A percentile compares a stretch with the other conserved stretches of the same genome.
Conservation (phyloP, 768 basidiomycete species). For the Suillus alpinus region DNA sequence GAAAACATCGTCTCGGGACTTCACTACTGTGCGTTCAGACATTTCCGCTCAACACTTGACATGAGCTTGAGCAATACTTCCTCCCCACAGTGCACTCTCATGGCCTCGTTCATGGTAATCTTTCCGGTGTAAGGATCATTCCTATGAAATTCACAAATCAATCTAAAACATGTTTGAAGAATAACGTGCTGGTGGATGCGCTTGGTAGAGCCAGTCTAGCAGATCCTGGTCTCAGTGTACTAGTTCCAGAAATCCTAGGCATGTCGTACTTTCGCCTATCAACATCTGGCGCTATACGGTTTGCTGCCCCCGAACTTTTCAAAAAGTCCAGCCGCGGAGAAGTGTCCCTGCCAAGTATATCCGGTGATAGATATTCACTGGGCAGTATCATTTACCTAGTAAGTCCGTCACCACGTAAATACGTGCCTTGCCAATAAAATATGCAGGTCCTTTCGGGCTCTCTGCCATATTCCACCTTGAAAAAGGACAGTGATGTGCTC, state of each 20-base stretch:
- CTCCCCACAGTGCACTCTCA: neutral
- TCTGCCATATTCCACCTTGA: constrained; percentile 1
- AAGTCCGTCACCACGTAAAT: neutral
- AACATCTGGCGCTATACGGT: constrained; percentile 3
- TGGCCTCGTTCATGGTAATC: neutral
- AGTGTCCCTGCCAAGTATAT: constrained; percentile 17
- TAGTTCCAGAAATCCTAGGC: constrained; percentile 33
- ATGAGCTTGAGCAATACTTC: neutral
- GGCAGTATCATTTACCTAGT: constrained; percentile 19
- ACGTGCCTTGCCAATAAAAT: neutral
- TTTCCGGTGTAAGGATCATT: neutral
- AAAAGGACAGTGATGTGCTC: constrained; percentile 1
- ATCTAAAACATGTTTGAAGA: neutral
- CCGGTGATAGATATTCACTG: constrained; percentile 42
- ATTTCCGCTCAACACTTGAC: neutral
- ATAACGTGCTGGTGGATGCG: neutral
- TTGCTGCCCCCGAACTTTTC: constrained; percentile 7
- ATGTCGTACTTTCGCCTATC: constrained; percentile 30
- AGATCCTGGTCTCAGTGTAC: constrained; percentile 42
- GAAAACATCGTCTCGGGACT: constrained; percentile 4
- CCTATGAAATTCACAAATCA: neutral
- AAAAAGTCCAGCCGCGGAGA: neutral
- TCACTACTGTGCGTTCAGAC: constrained; percentile 1
- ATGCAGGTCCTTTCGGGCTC: constrained; percentile 4
- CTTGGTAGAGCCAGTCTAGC: constrained; percentile 33